Base-by-base conservation (phyloP, 208 protist genomes). In the Spongospora subterranea region DNA sequence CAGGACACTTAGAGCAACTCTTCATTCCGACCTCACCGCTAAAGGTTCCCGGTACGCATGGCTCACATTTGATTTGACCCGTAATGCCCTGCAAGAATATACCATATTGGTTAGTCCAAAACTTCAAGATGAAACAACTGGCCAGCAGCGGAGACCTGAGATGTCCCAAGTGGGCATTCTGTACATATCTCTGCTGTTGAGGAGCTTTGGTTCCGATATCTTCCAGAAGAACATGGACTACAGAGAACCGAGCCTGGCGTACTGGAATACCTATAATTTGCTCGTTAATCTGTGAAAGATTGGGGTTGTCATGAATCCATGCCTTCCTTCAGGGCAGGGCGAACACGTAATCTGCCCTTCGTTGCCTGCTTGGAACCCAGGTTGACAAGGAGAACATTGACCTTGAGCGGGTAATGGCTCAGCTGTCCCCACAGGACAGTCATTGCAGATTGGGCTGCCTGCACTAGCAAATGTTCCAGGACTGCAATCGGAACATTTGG, bases 381-480 rank as follows among this genome's bases (percentile, higher is more conserved):
- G 20, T 32, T 6, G 76, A 45, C 76, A 88, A 6, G 20, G 24
- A 88, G 6, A 6, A 45, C 76, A 88, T 40, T 88, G 13, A 24
- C 76, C 24, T 24, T 88, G 76, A 45, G 39, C 76, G 13, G 76
- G 24, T 24, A 88, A 45, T 45, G 76, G 76, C 41, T 88, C 13
- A 20, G 76, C 76, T 88, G 13, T 40, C 13, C 76, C 76, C 6
- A 45, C 76, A 46, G 76, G 76, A 88, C 76, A 88, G 39, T 24
- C 24, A 88, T 32, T 60, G 50, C 50, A 60, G 50, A 60, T 24
- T 60, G 50, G 50, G 24, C 13, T 32, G 76, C 76, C 76, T 88
- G 6, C 50, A 60, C 50, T 24, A 60, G 76, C 76, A 45, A 88
- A 88, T 20, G 76, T 88, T 24, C 76, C 76, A 40, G 76, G 76